Conservation (phyloP, 2,329 filamentous ascomycete genomes). For the Cladosporium colombiae region DNA sequence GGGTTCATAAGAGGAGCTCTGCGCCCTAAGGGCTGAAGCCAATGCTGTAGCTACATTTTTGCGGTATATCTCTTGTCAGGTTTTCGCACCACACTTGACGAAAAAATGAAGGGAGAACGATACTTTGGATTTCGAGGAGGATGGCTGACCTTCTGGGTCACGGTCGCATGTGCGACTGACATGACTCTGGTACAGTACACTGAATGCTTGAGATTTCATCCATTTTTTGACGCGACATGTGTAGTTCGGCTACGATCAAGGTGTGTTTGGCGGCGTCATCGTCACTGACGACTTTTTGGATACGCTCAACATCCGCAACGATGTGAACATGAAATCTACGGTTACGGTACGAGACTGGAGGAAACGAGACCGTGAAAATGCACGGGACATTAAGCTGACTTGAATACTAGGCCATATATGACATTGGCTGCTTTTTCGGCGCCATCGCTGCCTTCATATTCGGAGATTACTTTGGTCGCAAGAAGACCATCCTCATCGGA, state of each 20-base stretch:
- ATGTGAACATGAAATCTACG: slow-evolving; percentile 30
- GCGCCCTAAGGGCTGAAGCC: neutral
- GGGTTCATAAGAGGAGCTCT: neutral
- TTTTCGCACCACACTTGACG: neutral
- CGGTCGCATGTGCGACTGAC: slow-evolving; percentile 46
- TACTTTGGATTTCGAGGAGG: slow-evolving; percentile 57
- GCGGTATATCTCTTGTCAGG: neutral
- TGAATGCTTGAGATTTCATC: neutral
- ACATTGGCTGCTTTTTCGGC: slow-evolving; percentile 62
- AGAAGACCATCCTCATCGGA: slow-evolving; percentile 50
- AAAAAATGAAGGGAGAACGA: slow-evolving; percentile 36
- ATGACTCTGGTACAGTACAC: slow-evolving; percentile 48
- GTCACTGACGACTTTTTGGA: slow-evolving; percentile 56
- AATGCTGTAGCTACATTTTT: neutral
- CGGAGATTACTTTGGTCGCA: slow-evolving; percentile 52
- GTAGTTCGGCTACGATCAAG: slow-evolving; percentile 46
- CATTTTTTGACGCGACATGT: neutral
- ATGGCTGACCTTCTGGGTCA: slow-evolving; percentile 61
- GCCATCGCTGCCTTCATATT: slow-evolving; percentile 52
- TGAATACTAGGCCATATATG: slow-evolving; percentile 51
- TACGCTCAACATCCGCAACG: slow-evolving; percentile 47
- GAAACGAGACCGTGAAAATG: no score
- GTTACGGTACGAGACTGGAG: no score
- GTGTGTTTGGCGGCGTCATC: slow-evolving; percentile 58
- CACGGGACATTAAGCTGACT: no score